A percentile compares a stretch with the other conserved stretches of the same genome.
Evolutionary conservation across 2,329 filamentous ascomycete genomes (phyloP).

Genomic region (Cryoendolithus antarcticus): DNA sequence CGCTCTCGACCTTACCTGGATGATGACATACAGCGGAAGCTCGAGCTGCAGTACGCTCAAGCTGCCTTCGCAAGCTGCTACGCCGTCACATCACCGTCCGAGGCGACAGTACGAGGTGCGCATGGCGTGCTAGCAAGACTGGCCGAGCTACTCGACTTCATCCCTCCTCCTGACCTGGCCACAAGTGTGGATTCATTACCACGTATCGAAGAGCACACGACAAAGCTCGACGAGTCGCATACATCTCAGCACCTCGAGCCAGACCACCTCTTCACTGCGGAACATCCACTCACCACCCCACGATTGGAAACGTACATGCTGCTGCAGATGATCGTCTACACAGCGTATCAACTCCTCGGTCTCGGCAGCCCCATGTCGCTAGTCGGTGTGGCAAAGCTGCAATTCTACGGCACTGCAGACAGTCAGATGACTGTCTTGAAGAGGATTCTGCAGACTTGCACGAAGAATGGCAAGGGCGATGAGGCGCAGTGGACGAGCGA

Average conservation of each 20-base stretch:
- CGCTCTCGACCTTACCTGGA: conserved; percentile 42
- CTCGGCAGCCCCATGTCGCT: conserved; percentile 31
- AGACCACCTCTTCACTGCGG: conserved; percentile 40
- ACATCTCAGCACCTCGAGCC: conserved; percentile 24
- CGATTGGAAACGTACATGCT: conserved; percentile 43
- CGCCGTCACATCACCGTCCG: conserved; percentile 46
- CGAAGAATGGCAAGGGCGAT: conserved; percentile 36
- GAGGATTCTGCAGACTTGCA: conserved; percentile 46
- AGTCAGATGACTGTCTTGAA: conserved; percentile 52
- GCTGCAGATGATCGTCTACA: conserved; percentile 48
- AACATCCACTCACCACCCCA: conserved; percentile 55
- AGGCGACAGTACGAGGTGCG: conserved; percentile 47
- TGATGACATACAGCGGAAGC: conserved; percentile 46
- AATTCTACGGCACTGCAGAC: conserved; percentile 48
- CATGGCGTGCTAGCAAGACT: conserved; percentile 50
- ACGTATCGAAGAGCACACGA: conserved; percentile 25
- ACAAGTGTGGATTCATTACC: conserved; percentile 31
- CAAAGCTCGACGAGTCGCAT: conserved; percentile 21
- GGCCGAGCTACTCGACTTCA: conserved; percentile 47
- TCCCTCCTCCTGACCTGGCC: conserved; percentile 39
- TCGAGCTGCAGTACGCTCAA: conserved; percentile 54
- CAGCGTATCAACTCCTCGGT: conserved; percentile 30
- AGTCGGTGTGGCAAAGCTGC: conserved; percentile 42
- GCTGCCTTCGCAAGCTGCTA: conserved; percentile 58
- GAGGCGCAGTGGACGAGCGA: conserved; percentile 52